phyloP scores from a whole-genome alignment of 2,329 filamentous ascomycete species.

The Fusarium heterosporum region DNA sequence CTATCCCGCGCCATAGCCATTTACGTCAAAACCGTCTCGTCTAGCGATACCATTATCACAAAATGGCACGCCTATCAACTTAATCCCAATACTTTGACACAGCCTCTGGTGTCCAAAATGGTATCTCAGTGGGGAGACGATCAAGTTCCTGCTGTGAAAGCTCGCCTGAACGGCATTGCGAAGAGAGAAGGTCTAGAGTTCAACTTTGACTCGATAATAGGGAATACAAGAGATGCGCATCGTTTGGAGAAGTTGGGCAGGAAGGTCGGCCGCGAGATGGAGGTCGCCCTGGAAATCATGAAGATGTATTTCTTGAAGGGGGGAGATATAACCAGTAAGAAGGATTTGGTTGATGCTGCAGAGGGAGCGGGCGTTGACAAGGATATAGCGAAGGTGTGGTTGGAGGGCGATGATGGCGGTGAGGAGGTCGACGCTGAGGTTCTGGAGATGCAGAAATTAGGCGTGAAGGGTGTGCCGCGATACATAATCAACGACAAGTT shows the following conservation, averaged over 20 bases:
- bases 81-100: constrained; percentile 69
- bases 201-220: constrained; percentile 64
- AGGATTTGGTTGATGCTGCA: constrained; percentile 64
- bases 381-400: constrained; percentile 64
- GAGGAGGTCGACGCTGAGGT: constrained; percentile 69
- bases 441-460: constrained; percentile 61
- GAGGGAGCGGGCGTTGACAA: constrained; percentile 65
- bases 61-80: constrained; percentile 86
- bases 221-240: constrained; percentile 61
- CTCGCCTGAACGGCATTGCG: constrained; percentile 69
- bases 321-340: constrained; percentile 70
- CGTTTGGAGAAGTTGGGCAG: constrained; percentile 76
- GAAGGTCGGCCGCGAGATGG: constrained; percentile 62
- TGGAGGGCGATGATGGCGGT: constrained; percentile 66
- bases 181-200: constrained; percentile 78
- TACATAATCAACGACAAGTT: constrained; percentile 78
- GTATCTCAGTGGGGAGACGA: constrained; percentile 74
- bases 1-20: constrained; percentile 77
- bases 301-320: constrained; percentile 73
- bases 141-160: constrained; percentile 66
- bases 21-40: constrained; percentile 72
- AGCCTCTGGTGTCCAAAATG: constrained; percentile 65
- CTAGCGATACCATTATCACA: constrained; percentile 76
- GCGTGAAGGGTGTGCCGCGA: constrained; percentile 76
- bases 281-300: constrained; percentile 73